Conservation (phyloP, 2,329 filamentous ascomycete genomes). For the Malbranchea zuffiana region DNA sequence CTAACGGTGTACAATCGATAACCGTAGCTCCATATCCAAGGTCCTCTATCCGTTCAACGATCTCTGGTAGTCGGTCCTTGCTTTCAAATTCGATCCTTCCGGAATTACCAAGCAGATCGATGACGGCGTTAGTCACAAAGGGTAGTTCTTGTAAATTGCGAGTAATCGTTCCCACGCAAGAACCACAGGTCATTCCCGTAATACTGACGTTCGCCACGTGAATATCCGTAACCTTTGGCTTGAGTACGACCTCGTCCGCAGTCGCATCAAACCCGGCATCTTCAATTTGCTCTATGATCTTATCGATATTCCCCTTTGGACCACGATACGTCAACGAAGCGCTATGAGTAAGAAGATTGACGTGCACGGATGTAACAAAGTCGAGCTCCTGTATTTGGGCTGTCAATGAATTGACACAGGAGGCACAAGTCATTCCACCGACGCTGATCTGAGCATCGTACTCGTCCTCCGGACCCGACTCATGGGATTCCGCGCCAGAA, state of each 20-base stretch:
- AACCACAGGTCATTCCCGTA: conserved; percentile 48
- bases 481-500: too few relatives aligned
- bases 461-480: conserved; percentile 14
- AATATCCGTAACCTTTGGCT: conserved; percentile 11
- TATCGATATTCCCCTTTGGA: conserved; percentile 34
- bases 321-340: conserved; percentile 50
- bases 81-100: conserved; percentile 40
- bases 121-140: conserved; percentile 39
- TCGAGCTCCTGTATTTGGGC: conserved; percentile 47
- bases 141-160: conserved; percentile 36
- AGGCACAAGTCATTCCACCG: conserved; percentile 62
- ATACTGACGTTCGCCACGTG: conserved; percentile 41
- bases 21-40: conserved; percentile 57
- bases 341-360: conserved; percentile 59
- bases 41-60: conserved; percentile 43
- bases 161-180: conserved; percentile 43
- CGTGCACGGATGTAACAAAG: conserved; percentile 47
- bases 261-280: conserved; percentile 40
- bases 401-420: conserved; percentile 55
- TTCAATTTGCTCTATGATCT: conserved; percentile 40
- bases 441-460: conserved; percentile 38
- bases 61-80: conserved; percentile 35
- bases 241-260: conserved; percentile 27
- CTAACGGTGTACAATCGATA: conserved; percentile 32
- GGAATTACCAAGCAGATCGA: conserved; percentile 44